Evolutionary conservation across 352 stramenopile genomes (phyloP).

Genomic region (Phytophthora hybrid): DNA sequence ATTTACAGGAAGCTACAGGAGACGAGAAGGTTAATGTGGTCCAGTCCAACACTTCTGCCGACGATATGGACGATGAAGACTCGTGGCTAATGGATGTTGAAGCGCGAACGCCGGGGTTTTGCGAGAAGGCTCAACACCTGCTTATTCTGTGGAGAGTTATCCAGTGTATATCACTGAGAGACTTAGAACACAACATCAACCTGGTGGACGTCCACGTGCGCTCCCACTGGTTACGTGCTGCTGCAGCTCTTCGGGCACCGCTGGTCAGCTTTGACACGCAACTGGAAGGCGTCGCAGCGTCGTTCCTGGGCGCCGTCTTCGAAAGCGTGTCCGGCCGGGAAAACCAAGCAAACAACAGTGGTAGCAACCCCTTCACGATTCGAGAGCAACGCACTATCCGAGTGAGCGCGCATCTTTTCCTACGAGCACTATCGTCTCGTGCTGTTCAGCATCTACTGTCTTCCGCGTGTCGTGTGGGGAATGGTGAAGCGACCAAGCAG

Average conservation of each 20-base stretch:
- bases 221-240: conserved; percentile 18
- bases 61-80: background rate
- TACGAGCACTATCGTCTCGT: background rate
- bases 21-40: background rate
- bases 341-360: background rate
- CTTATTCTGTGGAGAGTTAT: conserved; percentile 34
- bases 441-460: background rate
- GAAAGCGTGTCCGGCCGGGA: background rate
- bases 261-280: background rate
- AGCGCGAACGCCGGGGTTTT: background rate
- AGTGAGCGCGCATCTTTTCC: background rate
- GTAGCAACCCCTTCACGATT: background rate
- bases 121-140: conserved; percentile 28
- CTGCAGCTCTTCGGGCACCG: conserved; percentile 8
- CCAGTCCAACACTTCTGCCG: background rate
- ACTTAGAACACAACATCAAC: conserved; percentile 9
- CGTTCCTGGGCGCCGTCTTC: conserved; percentile 22
- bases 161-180: conserved; percentile 5
- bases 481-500: background rate
- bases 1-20: background rate
- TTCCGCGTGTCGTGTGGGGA: background rate
- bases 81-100: background rate
- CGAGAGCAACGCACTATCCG: background rate
- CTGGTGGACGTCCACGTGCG: background rate
- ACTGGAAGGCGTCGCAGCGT: conserved; percentile 5